A percentile compares a stretch with the other conserved stretches of the same genome.
Evolutionary conservation across 2,329 filamentous ascomycete species (phyloP).

Genomic region (Neurospora sp.): DNA sequence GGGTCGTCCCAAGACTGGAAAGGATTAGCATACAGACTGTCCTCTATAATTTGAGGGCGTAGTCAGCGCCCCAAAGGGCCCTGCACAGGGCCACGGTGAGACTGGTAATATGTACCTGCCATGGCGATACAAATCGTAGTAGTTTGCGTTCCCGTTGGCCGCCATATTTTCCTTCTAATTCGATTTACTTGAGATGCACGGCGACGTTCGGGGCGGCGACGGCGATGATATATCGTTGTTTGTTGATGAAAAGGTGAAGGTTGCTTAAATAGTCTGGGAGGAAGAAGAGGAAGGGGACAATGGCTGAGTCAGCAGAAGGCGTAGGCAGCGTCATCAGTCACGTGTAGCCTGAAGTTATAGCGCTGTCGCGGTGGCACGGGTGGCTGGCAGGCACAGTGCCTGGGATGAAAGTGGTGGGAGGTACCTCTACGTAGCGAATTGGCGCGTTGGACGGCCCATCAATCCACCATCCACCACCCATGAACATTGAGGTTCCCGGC

Average conservation of each 20-base stretch:
- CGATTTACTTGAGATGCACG: constrained; percentile 5
- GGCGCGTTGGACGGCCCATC: background rate
- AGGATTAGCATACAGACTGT: constrained; percentile 13
- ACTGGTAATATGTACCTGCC: constrained; percentile 63
- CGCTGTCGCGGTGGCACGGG: background rate
- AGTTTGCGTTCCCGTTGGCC: constrained; percentile 22
- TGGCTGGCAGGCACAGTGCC: background rate
- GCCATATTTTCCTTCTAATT: constrained; percentile 16
- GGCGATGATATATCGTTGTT: constrained; percentile 1
- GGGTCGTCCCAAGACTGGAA: constrained; percentile 74
- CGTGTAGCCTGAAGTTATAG: background rate
- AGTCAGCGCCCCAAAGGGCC: constrained; percentile 7
- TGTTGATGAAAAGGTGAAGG: constrained; percentile 8
- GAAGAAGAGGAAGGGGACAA: constrained; percentile 8
- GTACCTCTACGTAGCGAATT: background rate
- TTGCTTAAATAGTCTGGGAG: constrained; percentile 18
- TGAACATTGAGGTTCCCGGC: background rate
- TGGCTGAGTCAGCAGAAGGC: constrained; percentile 8
- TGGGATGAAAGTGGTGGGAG: background rate
- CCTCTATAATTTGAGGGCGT: constrained; percentile 12
- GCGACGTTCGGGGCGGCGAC: background rate
- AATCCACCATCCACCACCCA: background rate
- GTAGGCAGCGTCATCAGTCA: background rate
- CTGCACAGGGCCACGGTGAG: constrained; percentile 8
- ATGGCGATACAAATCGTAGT: constrained; percentile 95